phyloP scores from a whole-genome alignment of 2,329 filamentous ascomycete genomes.

The Drechslerella coelobrocha region DNA sequence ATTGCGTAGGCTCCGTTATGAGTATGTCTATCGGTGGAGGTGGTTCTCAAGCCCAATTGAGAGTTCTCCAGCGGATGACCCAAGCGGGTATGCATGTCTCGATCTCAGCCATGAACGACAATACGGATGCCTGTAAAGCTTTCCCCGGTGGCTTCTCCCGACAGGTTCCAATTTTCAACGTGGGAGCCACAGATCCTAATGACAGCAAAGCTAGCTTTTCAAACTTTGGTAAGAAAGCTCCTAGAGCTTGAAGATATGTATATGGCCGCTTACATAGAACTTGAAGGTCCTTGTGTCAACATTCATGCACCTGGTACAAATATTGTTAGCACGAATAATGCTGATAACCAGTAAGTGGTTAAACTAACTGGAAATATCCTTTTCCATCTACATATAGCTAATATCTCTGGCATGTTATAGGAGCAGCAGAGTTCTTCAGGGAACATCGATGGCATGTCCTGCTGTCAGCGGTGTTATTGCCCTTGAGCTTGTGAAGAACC shows the following conservation, averaged over 20 bases:
- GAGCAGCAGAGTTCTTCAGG: slow-evolving; percentile 19
- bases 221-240: no score
- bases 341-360: slow-evolving; percentile 18
- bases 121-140: slow-evolving; percentile 20
- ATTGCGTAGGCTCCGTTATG: slow-evolving; percentile 53
- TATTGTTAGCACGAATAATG: slow-evolving; percentile 63
- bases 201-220: slow-evolving; percentile 58
- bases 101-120: slow-evolving; percentile 27
- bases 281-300: slow-evolving; percentile 57
- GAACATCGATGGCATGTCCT: slow-evolving; percentile 33
- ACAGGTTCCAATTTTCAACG: slow-evolving; percentile 56
- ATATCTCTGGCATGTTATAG: slow-evolving; percentile 8
- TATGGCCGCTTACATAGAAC: no score
- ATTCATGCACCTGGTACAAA: slow-evolving; percentile 58
- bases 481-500: slow-evolving; percentile 26
- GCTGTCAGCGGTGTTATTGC: slow-evolving; percentile 43
- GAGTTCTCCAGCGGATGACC: slow-evolving; percentile 17
- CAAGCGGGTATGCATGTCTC: slow-evolving; percentile 34
- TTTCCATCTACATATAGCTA: slow-evolving; percentile 5
- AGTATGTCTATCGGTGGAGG: slow-evolving; percentile 60
- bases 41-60: slow-evolving; percentile 41
- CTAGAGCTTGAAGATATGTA: no score
- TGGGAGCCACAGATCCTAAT: slow-evolving; percentile 56
- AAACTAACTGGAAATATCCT: neutral
- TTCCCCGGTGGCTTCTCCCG: slow-evolving; percentile 24